These are phyloP conservation scores for Letharia columbiana DNA, from an alignment of 495 filamentous ascomycete genomes.

Conservation along the genomic window DNA sequence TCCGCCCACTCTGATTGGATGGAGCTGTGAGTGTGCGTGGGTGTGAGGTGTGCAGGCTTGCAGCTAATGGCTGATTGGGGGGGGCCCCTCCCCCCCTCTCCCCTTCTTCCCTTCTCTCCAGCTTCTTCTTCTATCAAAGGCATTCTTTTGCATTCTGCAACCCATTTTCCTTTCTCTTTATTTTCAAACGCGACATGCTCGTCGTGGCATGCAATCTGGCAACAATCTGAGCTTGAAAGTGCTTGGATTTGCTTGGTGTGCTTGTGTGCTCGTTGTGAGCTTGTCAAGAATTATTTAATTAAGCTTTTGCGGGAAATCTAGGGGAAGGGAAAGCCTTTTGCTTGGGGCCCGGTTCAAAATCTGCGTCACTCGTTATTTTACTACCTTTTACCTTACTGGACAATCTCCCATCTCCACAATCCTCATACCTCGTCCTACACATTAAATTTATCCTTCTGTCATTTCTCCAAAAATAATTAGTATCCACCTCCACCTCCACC, in stretches of 20 bases:
- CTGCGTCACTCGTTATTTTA: neutral
- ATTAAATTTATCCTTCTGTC: too few species aligned
- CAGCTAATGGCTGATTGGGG: neutral
- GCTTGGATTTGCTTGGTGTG: neutral
- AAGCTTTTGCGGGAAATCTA: conserved; percentile 8
- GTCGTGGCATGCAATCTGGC: neutral
- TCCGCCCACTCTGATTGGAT: neutral
- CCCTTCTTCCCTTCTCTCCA: neutral
- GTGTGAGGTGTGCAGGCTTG: neutral
- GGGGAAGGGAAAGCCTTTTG: neutral
- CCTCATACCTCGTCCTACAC: too few species aligned
- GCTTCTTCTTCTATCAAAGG: neutral
- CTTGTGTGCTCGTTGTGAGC: neutral
- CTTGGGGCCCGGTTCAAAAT: neutral
- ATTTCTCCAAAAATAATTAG: too few species aligned
- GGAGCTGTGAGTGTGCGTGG: too few species aligned
- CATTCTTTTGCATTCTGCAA: neutral
- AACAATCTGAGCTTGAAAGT: too few species aligned
- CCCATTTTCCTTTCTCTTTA: neutral
- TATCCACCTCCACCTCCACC: too few species aligned
- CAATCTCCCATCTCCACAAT: neutral
- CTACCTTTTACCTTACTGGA: too few species aligned
- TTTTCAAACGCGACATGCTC: neutral
- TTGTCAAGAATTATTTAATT: neutral
- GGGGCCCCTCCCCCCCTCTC: neutral